phyloP scores from a whole-genome alignment of 805 yeast genomes.

The Schizosaccharomyces octosporus region DNA sequence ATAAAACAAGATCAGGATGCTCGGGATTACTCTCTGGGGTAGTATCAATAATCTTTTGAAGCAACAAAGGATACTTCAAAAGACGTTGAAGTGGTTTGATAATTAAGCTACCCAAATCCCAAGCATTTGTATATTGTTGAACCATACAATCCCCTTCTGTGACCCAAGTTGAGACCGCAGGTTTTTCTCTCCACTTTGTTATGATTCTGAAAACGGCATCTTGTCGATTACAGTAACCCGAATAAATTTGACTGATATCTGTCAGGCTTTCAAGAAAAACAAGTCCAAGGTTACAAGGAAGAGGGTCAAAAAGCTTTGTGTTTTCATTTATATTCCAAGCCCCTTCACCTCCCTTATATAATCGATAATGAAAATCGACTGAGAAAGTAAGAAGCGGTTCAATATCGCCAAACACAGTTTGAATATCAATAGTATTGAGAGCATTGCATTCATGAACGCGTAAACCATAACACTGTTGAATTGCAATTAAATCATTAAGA shows the following conservation, averaged over 20 bases:
- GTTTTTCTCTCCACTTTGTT: constrained; percentile 9
- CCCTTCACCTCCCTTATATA: constrained; percentile 6
- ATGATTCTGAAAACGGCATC: constrained; percentile 12
- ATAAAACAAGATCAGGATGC: not conserved
- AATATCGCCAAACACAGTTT: constrained; percentile 12
- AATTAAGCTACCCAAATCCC: constrained; percentile 20
- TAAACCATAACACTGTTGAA: constrained; percentile 10
- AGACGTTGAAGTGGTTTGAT: constrained; percentile 24
- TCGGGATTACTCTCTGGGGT: constrained; percentile 6
- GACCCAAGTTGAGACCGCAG: constrained; percentile 15
- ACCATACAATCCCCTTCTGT: constrained; percentile 12
- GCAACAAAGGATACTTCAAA: constrained; percentile 18
- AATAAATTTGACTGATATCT: constrained; percentile 14
- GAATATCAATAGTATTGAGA: constrained; percentile 14
- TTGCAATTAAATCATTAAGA: constrained; percentile 16
- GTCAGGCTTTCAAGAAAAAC: constrained; percentile 8
- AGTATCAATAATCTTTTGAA: constrained; percentile 13
- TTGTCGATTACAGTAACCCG: constrained; percentile 13
- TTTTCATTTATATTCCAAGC: not conserved
- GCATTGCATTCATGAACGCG: constrained; percentile 10
- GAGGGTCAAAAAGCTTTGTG: not conserved
- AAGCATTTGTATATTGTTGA: constrained; percentile 14
- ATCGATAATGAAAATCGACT: constrained; percentile 9
- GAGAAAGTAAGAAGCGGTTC: constrained; percentile 13
- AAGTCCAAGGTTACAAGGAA: not conserved